Evolutionary conservation across 2,329 filamentous ascomycete species (phyloP).

Genomic region (Hymenoscyphus albidus): DNA sequence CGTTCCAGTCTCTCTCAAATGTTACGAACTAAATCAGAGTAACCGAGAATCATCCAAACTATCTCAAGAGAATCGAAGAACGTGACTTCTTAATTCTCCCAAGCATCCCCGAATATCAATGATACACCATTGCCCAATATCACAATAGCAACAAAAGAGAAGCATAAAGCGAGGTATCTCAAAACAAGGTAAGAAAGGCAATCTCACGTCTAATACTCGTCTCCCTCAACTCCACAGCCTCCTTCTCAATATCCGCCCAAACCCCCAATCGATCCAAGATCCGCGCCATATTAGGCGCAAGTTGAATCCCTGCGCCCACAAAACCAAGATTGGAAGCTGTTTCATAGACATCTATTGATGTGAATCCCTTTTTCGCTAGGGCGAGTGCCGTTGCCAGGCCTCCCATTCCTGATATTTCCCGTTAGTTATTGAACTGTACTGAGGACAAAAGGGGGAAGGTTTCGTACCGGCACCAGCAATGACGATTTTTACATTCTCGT

Average conservation of each 20-base stretch:
- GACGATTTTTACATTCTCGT: constrained; percentile 8
- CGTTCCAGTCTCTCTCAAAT: not conserved
- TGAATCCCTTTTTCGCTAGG: constrained; percentile 73
- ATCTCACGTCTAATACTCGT: constrained; percentile 65
- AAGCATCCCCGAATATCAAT: too few species aligned
- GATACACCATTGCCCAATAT: not conserved
- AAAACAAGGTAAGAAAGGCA: not conserved
- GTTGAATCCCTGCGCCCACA: constrained; percentile 79
- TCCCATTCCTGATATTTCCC: constrained; percentile 62
- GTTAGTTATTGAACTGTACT: not conserved
- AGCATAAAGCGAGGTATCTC: constrained; percentile 3
- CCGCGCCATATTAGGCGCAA: constrained; percentile 77
- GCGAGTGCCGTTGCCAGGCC: constrained; percentile 69
- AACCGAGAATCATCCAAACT: too few species aligned
- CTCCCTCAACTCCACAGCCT: constrained; percentile 66
- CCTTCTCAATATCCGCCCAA: constrained; percentile 65
- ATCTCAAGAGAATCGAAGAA: too few species aligned
- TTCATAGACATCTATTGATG: constrained; percentile 70
- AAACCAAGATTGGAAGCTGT: constrained; percentile 70
- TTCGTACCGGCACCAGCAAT: constrained; percentile 8
- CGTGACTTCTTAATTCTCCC: too few species aligned
- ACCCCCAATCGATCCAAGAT: constrained; percentile 70
- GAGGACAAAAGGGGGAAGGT: not conserved
- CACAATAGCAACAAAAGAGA: not conserved
- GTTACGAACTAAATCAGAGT: not conserved